phyloP scores from a whole-genome alignment of 1,284 basidiomycete species.

The Coniferiporia weirii region DNA sequence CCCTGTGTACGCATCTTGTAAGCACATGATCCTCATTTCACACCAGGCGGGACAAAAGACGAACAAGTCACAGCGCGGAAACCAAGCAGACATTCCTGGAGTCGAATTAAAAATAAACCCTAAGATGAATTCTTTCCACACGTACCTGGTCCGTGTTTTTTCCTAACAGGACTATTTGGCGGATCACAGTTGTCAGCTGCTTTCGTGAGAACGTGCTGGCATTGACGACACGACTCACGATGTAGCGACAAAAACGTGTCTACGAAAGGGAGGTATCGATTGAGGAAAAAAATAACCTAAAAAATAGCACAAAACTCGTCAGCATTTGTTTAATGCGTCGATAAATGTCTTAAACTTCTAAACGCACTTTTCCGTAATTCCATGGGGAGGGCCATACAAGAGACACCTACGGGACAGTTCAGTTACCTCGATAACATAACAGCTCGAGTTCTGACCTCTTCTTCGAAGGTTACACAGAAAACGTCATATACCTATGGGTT shows the following conservation, averaged over 20 bases:
- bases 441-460: slow-evolving; percentile 6
- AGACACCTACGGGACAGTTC: not conserved
- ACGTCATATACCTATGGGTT: slow-evolving; percentile 11
- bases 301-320: not conserved
- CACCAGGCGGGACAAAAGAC: not conserved
- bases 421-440: not conserved
- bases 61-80: slow-evolving; percentile 14
- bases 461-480: slow-evolving; percentile 11
- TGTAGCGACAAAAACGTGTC: slow-evolving; percentile 17
- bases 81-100: slow-evolving; percentile 15
- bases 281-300: slow-evolving; percentile 16
- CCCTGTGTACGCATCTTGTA: slow-evolving; percentile 1
- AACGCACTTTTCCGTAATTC: slow-evolving; percentile 13
- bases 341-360: not conserved
- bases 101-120: not conserved
- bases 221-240: not conserved
- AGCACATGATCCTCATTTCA: not conserved
- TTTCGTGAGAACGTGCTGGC: not conserved
- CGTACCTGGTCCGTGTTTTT: slow-evolving; percentile 13
- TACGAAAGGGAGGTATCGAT: slow-evolving; percentile 16
- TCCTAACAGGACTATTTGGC: slow-evolving; percentile 4
- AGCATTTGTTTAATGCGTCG: not conserved
- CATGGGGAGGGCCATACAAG: slow-evolving; percentile 14
- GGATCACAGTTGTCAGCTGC: not conserved
- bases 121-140: not conserved